Evolutionary conservation across 768 basidiomycete species (phyloP).

Genomic region (Amanita pallidorosea): DNA sequence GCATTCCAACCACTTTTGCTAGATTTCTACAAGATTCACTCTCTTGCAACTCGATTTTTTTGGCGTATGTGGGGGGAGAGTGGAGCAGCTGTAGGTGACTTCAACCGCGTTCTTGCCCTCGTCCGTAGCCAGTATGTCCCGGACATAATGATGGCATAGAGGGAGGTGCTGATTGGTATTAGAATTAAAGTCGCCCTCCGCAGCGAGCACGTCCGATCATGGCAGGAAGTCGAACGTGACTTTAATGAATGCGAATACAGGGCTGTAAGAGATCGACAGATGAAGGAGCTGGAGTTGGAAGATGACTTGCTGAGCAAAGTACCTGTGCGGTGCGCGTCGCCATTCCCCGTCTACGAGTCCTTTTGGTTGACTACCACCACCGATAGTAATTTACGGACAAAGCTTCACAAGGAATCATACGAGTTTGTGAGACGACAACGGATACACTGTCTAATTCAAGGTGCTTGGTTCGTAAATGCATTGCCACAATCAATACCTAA

Average conservation of each 20-base stretch:
- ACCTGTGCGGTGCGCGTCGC: slow-evolving; percentile 54
- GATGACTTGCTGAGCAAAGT: slow-evolving; percentile 82
- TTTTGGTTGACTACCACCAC: slow-evolving; percentile 2
- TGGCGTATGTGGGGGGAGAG: slow-evolving; percentile 91
- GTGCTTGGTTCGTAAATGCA: slow-evolving; percentile 88
- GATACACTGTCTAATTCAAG: slow-evolving; percentile 78
- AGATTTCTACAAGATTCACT: slow-evolving; percentile 73
- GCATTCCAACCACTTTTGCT: slow-evolving; percentile 83
- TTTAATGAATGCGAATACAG: slow-evolving; percentile 79
- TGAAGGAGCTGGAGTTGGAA: slow-evolving; percentile 82
- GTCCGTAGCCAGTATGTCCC: slow-evolving; percentile 68
- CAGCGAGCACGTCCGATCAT: slow-evolving; percentile 61
- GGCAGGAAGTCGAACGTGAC: slow-evolving; percentile 78
- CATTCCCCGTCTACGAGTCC: not conserved
- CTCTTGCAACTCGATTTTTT: slow-evolving; percentile 77
- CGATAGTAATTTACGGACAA: slow-evolving; percentile 70
- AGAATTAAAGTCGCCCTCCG: slow-evolving; percentile 73
- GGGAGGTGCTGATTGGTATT: slow-evolving; percentile 7
- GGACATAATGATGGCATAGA: not conserved
- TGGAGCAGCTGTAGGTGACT: slow-evolving; percentile 66
- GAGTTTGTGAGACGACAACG: slow-evolving; percentile 86
- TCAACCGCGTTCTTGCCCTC: slow-evolving; percentile 65
- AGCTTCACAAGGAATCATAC: slow-evolving; percentile 82
- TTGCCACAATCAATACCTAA: slow-evolving; percentile 42
- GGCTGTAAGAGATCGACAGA: slow-evolving; percentile 77